Evolutionary conservation across 345 rosid species (phyloP), one percentile per base, ranked within the genome.

Genomic region (Abelmoschus esculentus): DNA sequence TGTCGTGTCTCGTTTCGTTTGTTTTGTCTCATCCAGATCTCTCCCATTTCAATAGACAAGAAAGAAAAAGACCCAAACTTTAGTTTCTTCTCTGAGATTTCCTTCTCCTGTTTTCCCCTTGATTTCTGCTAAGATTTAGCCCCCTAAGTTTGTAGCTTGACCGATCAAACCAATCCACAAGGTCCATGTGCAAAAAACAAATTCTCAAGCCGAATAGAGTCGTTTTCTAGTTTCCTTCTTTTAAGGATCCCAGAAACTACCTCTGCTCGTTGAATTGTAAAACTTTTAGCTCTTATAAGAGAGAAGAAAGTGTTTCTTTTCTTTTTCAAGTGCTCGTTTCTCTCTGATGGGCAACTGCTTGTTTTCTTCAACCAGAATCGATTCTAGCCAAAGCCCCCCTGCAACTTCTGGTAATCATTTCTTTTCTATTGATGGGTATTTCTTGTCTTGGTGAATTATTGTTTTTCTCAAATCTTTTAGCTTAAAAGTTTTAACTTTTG

Each of bases 261-360:
- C 28, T 47, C 44, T 53, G 31, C 18, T 36, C 5, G 44, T 69
- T 60, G 31, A 26, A 44, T 8, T 56, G 60, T 56, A 26, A 11
- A 56, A 22, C 13, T 66, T 3, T 15, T 57, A 47, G 22, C 17
- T 22, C 19, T 36, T 56, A n/a, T n/a, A 66, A 15, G 15, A 15
- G 38, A 59, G 19, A 11, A 32, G n/a, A n/a, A n/a, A n/a, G n/a
- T n/a, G n/a, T n/a, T n/a, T n/a, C n/a, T n/a, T n/a, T n/a, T n/a
- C n/a, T n/a, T 7, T 11, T 15, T 58, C 7, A 66, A 47, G 69
- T 29, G 7, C 15, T 47, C 7, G 56, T 66, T 47, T 66, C 70
- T 38, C 9, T 29, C 62, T 58, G 34, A 90, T 88, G 97, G 97
- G 97, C 8, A 90, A 90, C 82, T 90, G 95, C 73, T 74, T 88